phyloP scores from a whole-genome alignment of 306 rosid species.

The Mimosa pudica region DNA sequence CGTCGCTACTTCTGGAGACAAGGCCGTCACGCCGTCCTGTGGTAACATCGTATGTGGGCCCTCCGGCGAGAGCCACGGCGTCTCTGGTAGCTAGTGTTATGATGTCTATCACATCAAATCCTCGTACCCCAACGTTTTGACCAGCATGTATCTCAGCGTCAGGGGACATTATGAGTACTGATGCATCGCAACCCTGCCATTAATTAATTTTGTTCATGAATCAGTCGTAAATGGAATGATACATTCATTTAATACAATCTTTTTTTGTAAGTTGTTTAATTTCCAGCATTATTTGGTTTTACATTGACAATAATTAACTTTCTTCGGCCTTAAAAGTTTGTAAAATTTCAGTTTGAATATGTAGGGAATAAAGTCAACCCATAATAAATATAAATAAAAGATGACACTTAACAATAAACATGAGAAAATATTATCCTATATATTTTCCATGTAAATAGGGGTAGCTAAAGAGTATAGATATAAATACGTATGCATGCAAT shows the following conservation, averaged over 20 bases:
- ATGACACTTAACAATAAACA: too few species aligned
- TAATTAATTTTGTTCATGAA: neutral
- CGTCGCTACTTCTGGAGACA: neutral
- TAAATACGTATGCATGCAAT: too few species aligned
- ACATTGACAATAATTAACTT: too few species aligned
- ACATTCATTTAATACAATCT: neutral
- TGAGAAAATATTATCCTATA: too few species aligned
- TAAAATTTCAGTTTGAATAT: too few species aligned
- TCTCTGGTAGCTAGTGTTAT: slow-evolving; percentile 58
- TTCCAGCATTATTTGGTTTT: too few species aligned
- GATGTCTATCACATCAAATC: slow-evolving; percentile 54
- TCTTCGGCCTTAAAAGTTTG: too few species aligned
- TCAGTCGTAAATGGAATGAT: neutral
- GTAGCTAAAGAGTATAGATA: too few species aligned
- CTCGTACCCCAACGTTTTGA: slow-evolving; percentile 41
- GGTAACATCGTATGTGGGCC: slow-evolving; percentile 50
- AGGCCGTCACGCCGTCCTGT: slow-evolving; percentile 42
- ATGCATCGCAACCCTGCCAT: slow-evolving; percentile 64
- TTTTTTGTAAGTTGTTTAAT: too few species aligned
- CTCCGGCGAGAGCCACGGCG: slow-evolving; percentile 52
- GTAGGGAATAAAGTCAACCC: too few species aligned
- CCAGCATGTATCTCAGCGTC: slow-evolving; percentile 36
- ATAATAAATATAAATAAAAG: too few species aligned
- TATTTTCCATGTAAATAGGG: too few species aligned
- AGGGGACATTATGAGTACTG: slow-evolving; percentile 52